Conservation (phyloP, 805 yeast species). For the Nakazawaea wyomingensis region DNA sequence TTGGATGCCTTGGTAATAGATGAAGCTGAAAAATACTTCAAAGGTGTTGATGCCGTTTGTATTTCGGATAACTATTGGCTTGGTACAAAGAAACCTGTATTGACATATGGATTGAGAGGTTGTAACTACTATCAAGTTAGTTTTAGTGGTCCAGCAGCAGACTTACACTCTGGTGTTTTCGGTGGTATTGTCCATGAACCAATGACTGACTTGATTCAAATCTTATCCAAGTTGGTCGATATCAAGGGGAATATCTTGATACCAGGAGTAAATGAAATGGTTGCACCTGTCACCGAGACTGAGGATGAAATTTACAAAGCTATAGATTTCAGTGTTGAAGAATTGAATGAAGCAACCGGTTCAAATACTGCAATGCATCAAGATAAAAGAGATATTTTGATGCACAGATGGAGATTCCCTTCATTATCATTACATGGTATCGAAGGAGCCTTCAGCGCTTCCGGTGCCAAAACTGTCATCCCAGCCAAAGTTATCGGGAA, state of each 20-base stretch:
- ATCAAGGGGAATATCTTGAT: slow-evolving; percentile 77
- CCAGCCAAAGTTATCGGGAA: slow-evolving; percentile 94
- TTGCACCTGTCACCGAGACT: slow-evolving; percentile 81
- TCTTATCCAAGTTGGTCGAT: slow-evolving; percentile 74
- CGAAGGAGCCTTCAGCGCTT: slow-evolving; percentile 93
- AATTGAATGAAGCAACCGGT: slow-evolving; percentile 84
- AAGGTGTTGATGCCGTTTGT: slow-evolving; percentile 88
- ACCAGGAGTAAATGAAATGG: slow-evolving; percentile 90
- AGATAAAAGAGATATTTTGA: slow-evolving; percentile 77
- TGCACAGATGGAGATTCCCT: slow-evolving; percentile 99
- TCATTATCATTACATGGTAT: slow-evolving; percentile 94
- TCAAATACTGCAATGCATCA: slow-evolving; percentile 76
- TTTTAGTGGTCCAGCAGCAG: slow-evolving; percentile 91
- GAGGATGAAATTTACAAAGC: slow-evolving; percentile 78
- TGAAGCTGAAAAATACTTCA: slow-evolving; percentile 79
- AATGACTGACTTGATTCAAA: slow-evolving; percentile 82
- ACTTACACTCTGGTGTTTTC: slow-evolving; percentile 93
- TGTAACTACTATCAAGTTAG: slow-evolving; percentile 85
- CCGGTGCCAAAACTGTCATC: slow-evolving; percentile 97
- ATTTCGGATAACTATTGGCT: slow-evolving; percentile 98
- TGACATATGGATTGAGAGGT: slow-evolving; percentile 97
- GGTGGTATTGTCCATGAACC: slow-evolving; percentile 99
- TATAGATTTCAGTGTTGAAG: slow-evolving; percentile 80
- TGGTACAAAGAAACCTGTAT: slow-evolving; percentile 94
- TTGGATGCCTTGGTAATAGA: slow-evolving; percentile 74